Percentiles rank a stretch among this genome's conserved stretches.
Evolutionary conservation across 306 rosid genomes (phyloP).

Genomic region (Castanospermum australe): DNA sequence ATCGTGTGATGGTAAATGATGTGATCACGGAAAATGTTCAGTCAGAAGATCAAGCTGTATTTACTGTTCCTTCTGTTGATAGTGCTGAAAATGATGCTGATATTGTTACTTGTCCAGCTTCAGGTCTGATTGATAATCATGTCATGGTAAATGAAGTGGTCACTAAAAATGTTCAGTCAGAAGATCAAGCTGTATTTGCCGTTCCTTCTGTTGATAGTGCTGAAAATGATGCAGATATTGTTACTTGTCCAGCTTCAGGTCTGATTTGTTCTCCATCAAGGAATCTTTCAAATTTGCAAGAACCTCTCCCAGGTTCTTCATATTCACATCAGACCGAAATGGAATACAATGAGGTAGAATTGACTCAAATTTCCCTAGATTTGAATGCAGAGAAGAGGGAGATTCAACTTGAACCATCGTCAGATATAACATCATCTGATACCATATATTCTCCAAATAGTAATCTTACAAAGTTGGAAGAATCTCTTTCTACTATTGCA

Average conservation of each 20-base stretch:
- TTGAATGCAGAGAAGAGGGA: constrained; percentile 29
- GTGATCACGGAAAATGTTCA: constrained; percentile 26
- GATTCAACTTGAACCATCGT: constrained; percentile 30
- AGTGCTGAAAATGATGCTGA: constrained; percentile 27
- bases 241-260: constrained; percentile 34
- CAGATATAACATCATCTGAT: constrained; percentile 28
- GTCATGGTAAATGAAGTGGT: constrained; percentile 32
- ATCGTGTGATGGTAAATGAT: constrained; percentile 33
- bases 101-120: constrained; percentile 30
- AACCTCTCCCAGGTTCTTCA: constrained; percentile 32
- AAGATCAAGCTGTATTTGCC: constrained; percentile 27
- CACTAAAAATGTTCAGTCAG: constrained; percentile 28
- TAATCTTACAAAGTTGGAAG: constrained; percentile 31
- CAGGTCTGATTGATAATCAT: constrained; percentile 40
- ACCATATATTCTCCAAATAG: constrained; percentile 29
- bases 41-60: constrained; percentile 31
- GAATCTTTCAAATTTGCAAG: constrained; percentile 33
- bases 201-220: constrained; percentile 25
- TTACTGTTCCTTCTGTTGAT: constrained; percentile 26
- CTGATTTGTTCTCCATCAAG: constrained; percentile 38
- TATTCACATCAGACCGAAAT: constrained; percentile 34
- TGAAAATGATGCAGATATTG: constrained; percentile 29
- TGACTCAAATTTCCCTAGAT: constrained; percentile 35
- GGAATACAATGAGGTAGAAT: constrained; percentile 43
- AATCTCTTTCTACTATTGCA: constrained; percentile 36